Percentiles rank a stretch among this genome's conserved stretches.
phyloP scores from a whole-genome alignment of 768 basidiomycete species.

The Rubroboletus satanas region DNA sequence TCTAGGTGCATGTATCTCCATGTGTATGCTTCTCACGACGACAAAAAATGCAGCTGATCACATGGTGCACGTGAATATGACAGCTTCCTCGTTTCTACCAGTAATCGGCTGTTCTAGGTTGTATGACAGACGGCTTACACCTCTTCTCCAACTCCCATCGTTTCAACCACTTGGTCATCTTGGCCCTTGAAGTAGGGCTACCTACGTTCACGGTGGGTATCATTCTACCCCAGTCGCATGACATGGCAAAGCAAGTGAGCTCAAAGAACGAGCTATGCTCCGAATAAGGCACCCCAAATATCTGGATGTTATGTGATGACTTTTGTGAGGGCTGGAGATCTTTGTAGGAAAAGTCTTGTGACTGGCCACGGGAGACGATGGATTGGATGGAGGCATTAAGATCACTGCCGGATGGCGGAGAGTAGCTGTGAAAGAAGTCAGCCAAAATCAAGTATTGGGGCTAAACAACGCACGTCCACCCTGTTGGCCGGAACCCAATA shows the following conservation, averaged over 20 bases:
- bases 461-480: slow-evolving; percentile 76
- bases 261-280: slow-evolving; percentile 97
- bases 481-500: slow-evolving; percentile 88
- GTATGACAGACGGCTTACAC: slow-evolving; percentile 36
- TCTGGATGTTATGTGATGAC: slow-evolving; percentile 62
- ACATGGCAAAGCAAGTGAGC: slow-evolving; percentile 91
- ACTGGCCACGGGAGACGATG: slow-evolving; percentile 65
- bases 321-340: slow-evolving; percentile 68
- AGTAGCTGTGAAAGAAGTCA: slow-evolving; percentile 45
- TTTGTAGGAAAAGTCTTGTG: slow-evolving; percentile 62
- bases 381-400: slow-evolving; percentile 59
- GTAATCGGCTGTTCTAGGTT: slow-evolving; percentile 42
- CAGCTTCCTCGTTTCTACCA: slow-evolving; percentile 33
- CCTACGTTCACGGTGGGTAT: slow-evolving; percentile 95
- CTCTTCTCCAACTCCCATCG: slow-evolving; percentile 85
- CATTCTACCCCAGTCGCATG: slow-evolving; percentile 80
- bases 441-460: neutral
- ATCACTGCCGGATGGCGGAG: slow-evolving; percentile 61
- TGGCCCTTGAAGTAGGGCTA: slow-evolving; percentile 64
- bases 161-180: slow-evolving; percentile 87
- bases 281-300: slow-evolving; percentile 88
- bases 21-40: slow-evolving; percentile 18
- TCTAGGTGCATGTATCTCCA: slow-evolving; percentile 14
- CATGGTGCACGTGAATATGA: slow-evolving; percentile 16
- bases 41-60: slow-evolving; percentile 19